phyloP scores from a whole-genome alignment of 2,329 filamentous ascomycete species.

The Chaetomiaceae sp. region DNA sequence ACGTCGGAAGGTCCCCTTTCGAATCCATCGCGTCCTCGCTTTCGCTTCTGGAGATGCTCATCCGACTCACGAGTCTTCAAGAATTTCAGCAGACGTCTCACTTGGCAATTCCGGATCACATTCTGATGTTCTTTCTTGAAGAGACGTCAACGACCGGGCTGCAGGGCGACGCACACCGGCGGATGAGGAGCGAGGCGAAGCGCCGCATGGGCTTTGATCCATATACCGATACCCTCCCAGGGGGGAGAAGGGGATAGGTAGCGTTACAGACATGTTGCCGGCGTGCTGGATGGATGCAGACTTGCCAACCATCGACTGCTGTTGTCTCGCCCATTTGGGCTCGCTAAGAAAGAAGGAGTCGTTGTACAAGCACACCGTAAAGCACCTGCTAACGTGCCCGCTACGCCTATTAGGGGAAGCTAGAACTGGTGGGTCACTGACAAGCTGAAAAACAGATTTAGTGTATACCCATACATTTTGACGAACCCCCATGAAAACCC shows the following conservation, averaged over 20 bases:
- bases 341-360: too few species aligned
- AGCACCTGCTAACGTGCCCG: too few species aligned
- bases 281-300: too few species aligned
- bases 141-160: slow-evolving; percentile 50
- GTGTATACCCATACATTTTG: too few species aligned
- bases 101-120: slow-evolving; percentile 81
- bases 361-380: too few species aligned
- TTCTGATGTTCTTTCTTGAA: slow-evolving; percentile 79
- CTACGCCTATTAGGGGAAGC: too few species aligned
- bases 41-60: slow-evolving; percentile 81
- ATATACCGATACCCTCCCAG: slow-evolving; percentile 41
- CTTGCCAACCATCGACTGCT: too few species aligned
- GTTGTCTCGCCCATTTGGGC: too few species aligned
- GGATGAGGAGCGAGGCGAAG: slow-evolving; percentile 41
- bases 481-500: not conserved
- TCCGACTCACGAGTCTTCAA: slow-evolving; percentile 79
- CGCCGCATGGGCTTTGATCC: slow-evolving; percentile 50
- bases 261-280: not conserved
- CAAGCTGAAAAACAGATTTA: too few species aligned
- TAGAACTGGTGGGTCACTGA: too few species aligned
- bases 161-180: slow-evolving; percentile 39
- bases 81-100: slow-evolving; percentile 89
- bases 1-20: slow-evolving; percentile 42
- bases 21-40: slow-evolving; percentile 48
- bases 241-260: not conserved